Evolutionary conservation across 2,329 filamentous ascomycete species (phyloP), one percentile per base, ranked within the genome.

Genomic region (Cercospora nicotianae): DNA sequence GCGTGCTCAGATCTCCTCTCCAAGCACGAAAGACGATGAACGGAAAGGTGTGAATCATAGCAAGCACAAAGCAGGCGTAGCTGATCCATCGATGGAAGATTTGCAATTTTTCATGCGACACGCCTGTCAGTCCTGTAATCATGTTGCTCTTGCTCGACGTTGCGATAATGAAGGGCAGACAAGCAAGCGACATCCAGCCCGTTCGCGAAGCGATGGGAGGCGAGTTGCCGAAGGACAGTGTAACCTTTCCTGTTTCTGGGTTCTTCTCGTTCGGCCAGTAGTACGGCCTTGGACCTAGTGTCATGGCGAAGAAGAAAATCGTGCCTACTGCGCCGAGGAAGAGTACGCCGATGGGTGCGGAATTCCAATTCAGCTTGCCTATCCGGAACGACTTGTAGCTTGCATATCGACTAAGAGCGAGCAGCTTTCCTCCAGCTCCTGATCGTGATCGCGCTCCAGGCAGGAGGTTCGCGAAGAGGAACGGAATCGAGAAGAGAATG

Each of bases 21-120:
- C 77, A 75, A 23, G 83, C 79, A 69, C 87, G 80, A 69, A 81
- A 85, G 0, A 88, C 78, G 65, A 89, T 83, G 71, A 87, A 89
- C 0, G 87, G 87, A 60, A 88, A 88, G 0, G 86, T 88, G 72
- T 89, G 87, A 5, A 88, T 71, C 3, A 89, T 77, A 0, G 85
- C 85, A 0, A 87, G 79, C 18, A 84, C 78, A 66, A 87, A 87
- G 79, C 87, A 86, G 33, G 84, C 85, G 75, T 85, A 87, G 55
- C 81, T 81, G 3, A 83, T 79, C 84, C 84, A 87, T 60, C 81
- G 80, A 72, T 87, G 85, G 73, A 84, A 86, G n/a, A 85, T 75
- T 65, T 87, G 84, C 1, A 89, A 80, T 65, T 83, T 84, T 72
- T 89, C 87, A 66, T 87, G 85, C 0, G 85, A 82, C 10, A 87